phyloP scores from a whole-genome alignment of 257 asterid genomes.

The Gentiana macrophylla region DNA sequence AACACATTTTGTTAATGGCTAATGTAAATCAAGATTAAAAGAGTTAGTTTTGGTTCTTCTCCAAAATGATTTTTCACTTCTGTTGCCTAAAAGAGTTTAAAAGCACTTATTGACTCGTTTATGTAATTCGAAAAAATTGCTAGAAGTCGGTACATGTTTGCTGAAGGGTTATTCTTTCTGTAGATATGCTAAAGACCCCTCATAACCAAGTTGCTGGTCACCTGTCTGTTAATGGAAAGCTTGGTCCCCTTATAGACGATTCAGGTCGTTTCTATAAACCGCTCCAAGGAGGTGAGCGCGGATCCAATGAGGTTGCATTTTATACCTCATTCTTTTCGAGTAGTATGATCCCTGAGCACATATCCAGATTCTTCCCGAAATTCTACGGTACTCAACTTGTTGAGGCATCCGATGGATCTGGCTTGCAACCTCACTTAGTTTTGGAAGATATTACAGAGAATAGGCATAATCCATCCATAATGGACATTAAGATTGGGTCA shows the following conservation, averaged over 20 bases:
- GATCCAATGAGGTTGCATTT: constrained; percentile 57
- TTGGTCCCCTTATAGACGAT: constrained; percentile 84
- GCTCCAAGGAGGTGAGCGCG: constrained; percentile 78
- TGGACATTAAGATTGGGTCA: constrained; percentile 86
- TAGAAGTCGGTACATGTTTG: too few relatives aligned
- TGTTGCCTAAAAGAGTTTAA: too few relatives aligned
- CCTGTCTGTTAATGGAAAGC: constrained; percentile 46
- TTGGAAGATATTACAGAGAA: constrained; percentile 42
- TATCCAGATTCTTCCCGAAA: constrained; percentile 57
- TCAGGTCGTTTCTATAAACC: constrained; percentile 95
- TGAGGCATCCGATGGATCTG: constrained; percentile 85
- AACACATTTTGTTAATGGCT: too few relatives aligned
- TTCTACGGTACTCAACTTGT: constrained; percentile 68
- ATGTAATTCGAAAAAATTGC: too few relatives aligned
- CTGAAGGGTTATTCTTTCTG: background rate
- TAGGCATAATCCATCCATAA: constrained; percentile 51
- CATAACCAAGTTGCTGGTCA: constrained; percentile 94
- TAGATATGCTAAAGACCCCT: constrained; percentile 66
- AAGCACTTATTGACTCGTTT: too few relatives aligned
- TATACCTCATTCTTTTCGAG: constrained; percentile 58
- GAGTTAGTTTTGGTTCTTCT: too few relatives aligned
- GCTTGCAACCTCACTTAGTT: constrained; percentile 61
- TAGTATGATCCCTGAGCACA: constrained; percentile 46
- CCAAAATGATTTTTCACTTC: too few relatives aligned
- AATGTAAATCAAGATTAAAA: too few relatives aligned